Conservation (phyloP, 768 basidiomycete genomes). For the Phanerochaete sordida region DNA sequence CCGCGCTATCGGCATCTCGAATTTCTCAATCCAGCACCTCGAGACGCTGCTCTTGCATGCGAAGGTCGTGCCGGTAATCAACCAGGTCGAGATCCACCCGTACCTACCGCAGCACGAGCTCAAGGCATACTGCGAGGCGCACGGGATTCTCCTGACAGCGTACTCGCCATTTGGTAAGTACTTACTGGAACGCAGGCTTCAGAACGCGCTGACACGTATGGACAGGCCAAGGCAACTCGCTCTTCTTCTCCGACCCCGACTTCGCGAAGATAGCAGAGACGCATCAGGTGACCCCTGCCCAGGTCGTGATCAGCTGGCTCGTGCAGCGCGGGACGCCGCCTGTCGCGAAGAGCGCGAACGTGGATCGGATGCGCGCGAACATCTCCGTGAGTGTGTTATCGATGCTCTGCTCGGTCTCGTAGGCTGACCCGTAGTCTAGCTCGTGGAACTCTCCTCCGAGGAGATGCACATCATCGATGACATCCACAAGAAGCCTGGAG, state of each 20-base stretch:
- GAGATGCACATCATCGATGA: conserved; percentile 39
- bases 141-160: conserved; percentile 61
- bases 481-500: conserved; percentile 37
- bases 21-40: conserved; percentile 35
- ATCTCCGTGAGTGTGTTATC: conserved; percentile 35
- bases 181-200: neutral
- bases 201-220: neutral
- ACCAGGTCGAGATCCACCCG: conserved; percentile 72
- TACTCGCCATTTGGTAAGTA: conserved; percentile 12
- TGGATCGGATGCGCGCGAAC: conserved; percentile 52
- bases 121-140: conserved; percentile 47
- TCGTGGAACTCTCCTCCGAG: neutral
- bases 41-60: conserved; percentile 39
- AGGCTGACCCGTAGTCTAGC: too few species aligned
- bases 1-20: conserved; percentile 35
- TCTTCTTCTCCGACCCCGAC: conserved; percentile 32
- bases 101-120: conserved; percentile 63
- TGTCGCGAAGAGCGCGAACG: conserved; percentile 51
- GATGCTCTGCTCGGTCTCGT: too few species aligned
- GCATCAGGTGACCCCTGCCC: conserved; percentile 44
- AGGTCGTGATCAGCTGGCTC: conserved; percentile 54
- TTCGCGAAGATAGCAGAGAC: conserved; percentile 23
- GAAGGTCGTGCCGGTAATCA: conserved; percentile 56
- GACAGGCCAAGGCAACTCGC: conserved; percentile 17
- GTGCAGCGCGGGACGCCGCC: conserved; percentile 49